Evolutionary conservation across 2,329 filamentous ascomycete species (phyloP).

Genomic region (Calonectria hawksworthii): DNA sequence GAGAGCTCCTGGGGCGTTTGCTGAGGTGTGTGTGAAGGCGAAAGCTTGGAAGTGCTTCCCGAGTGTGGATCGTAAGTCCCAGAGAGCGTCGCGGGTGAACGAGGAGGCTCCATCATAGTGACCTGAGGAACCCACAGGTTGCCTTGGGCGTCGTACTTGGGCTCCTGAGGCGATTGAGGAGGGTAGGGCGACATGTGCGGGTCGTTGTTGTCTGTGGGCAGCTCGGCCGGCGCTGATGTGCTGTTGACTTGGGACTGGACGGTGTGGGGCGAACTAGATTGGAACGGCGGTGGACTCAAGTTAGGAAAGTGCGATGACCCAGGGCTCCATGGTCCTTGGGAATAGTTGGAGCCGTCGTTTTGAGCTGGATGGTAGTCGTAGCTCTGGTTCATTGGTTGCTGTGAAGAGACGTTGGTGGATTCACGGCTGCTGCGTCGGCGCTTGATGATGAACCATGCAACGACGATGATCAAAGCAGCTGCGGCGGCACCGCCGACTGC

Average conservation of each 20-base stretch:
- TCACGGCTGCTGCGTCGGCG: slow-evolving; percentile 32
- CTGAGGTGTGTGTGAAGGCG: slow-evolving; percentile 31
- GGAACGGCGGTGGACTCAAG: slow-evolving; percentile 35
- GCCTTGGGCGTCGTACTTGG: slow-evolving; percentile 50
- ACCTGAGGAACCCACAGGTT: slow-evolving; percentile 52
- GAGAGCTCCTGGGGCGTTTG: slow-evolving; percentile 43
- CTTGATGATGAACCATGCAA: slow-evolving; percentile 50
- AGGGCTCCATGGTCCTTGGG: slow-evolving; percentile 44
- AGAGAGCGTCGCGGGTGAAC: slow-evolving; percentile 33
- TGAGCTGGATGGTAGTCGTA: slow-evolving; percentile 44
- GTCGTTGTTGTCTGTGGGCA: slow-evolving; percentile 39
- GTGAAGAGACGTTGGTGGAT: slow-evolving; percentile 31
- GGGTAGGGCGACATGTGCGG: slow-evolving; percentile 33
- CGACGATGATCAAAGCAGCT: slow-evolving; percentile 45
- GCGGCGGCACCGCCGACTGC: slow-evolving; percentile 54
- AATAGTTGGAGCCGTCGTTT: slow-evolving; percentile 36
- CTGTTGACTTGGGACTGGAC: slow-evolving; percentile 36
- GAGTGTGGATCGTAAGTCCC: slow-evolving; percentile 31
- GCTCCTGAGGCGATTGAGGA: slow-evolving; percentile 34
- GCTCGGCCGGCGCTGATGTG: slow-evolving; percentile 45
- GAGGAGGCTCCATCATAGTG: slow-evolving; percentile 47
- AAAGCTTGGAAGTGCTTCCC: slow-evolving; percentile 37
- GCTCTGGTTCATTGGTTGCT: slow-evolving; percentile 43
- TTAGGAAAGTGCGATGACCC: slow-evolving; percentile 40
- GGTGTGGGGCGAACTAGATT: slow-evolving; percentile 31